These are phyloP conservation scores for Clarireedia homoeocarpa DNA, from an alignment of 2,329 filamentous ascomycete species.

Conservation along the genomic window DNA sequence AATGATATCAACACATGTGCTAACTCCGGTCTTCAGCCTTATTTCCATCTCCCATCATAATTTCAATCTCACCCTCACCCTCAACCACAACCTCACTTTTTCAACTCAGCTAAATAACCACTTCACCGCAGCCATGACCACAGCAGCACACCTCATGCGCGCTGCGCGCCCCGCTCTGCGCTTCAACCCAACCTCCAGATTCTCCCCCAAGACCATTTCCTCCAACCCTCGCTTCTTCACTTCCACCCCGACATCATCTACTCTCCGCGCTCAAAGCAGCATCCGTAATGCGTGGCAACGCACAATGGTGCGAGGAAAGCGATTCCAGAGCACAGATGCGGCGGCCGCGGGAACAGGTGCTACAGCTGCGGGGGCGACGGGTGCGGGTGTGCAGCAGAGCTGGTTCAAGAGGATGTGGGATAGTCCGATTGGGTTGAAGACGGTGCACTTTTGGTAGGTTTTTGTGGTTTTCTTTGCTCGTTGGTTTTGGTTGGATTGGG, in stretches of 20 bases:
- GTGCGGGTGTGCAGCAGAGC: slow-evolving; percentile 28
- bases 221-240: slow-evolving; percentile 36
- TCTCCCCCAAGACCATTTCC: slow-evolving; percentile 16
- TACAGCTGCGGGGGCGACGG: slow-evolving; percentile 32
- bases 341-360: slow-evolving; percentile 39
- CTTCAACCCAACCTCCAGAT: slow-evolving; percentile 3
- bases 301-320: slow-evolving; percentile 36
- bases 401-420: slow-evolving; percentile 78
- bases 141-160: background rate
- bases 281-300: slow-evolving; percentile 13
- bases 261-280: slow-evolving; percentile 35
- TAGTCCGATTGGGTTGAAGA: slow-evolving; percentile 76
- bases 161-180: background rate
- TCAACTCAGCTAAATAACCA: background rate
- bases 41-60: background rate
- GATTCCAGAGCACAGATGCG: slow-evolving; percentile 52
- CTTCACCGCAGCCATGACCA: background rate
- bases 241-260: slow-evolving; percentile 36
- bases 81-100: background rate
- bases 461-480: background rate
- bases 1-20: background rate
- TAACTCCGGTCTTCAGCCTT: background rate
- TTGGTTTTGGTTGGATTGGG: background rate
- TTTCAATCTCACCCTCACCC: background rate
- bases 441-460: slow-evolving; percentile 91